Percentiles rank a stretch among this genome's conserved stretches.
These are phyloP conservation scores for Tetracladium setigerum DNA, from an alignment of 495 filamentous ascomycete genomes.

Conservation along the genomic window DNA sequence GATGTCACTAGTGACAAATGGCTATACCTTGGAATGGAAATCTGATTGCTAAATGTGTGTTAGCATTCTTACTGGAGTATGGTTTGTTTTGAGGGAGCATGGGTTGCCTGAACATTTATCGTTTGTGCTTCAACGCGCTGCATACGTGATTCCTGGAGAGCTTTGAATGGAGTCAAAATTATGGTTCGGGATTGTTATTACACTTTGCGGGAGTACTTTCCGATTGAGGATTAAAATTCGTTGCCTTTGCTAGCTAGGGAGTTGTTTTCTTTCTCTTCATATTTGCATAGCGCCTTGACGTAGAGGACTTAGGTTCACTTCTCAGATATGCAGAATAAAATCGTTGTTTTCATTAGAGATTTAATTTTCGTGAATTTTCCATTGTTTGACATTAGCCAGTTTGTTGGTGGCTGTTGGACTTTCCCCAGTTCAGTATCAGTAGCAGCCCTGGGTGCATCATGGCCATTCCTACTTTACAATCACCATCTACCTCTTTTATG, in stretches of 20 bases:
- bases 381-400: too few relatives aligned
- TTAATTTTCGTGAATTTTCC: too few relatives aligned
- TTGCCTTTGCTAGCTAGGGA: constrained; percentile 14
- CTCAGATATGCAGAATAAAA: too few relatives aligned
- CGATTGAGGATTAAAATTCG: constrained; percentile 4
- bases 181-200: not conserved
- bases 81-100: not conserved
- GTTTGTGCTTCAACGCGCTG: constrained; percentile 5
- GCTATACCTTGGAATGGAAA: constrained; percentile 81
- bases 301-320: too few relatives aligned
- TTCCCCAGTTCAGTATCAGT: too few relatives aligned
- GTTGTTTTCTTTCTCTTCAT: constrained; percentile 5
- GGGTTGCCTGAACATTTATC: constrained; percentile 1
- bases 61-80: not conserved
- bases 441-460: too few relatives aligned
- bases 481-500: too few relatives aligned
- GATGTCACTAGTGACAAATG: constrained; percentile 62
- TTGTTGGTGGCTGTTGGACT: too few relatives aligned
- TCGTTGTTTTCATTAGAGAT: too few relatives aligned
- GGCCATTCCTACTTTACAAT: too few relatives aligned
- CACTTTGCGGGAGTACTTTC: not conserved
- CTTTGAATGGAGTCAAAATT: too few relatives aligned
- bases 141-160: too few relatives aligned
- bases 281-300: not conserved
- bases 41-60: constrained; percentile 35